Evolutionary conservation across 805 yeast genomes (phyloP).

Genomic region (Cyberlindnera mrakii): DNA sequence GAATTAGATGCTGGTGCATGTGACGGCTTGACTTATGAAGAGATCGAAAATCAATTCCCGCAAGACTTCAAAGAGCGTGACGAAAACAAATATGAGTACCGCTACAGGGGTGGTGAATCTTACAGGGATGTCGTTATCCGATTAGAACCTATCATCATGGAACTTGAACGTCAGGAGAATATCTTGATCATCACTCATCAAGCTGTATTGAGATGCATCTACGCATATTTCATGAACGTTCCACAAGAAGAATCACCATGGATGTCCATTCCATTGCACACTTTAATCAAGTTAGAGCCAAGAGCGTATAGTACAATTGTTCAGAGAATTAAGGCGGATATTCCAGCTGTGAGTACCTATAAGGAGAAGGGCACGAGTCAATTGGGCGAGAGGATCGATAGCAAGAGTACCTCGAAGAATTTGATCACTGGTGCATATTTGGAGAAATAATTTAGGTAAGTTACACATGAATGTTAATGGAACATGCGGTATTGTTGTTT

Average conservation of each 20-base stretch:
- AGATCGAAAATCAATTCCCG: constrained; percentile 77
- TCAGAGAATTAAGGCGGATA: constrained; percentile 86
- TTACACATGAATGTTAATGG: not conserved
- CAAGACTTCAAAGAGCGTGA: constrained; percentile 95
- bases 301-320: constrained; percentile 87
- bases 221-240: constrained; percentile 97
- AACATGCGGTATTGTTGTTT: not conserved
- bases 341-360: constrained; percentile 96
- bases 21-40: constrained; percentile 95
- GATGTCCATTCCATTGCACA: constrained; percentile 98
- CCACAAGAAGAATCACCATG: constrained; percentile 97
- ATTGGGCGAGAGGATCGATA: constrained; percentile 31
- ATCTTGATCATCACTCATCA: constrained; percentile 95
- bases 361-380: constrained; percentile 83
- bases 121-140: constrained; percentile 93
- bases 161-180: constrained; percentile 93
- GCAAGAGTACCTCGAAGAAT: constrained; percentile 18
- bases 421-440: constrained; percentile 24
- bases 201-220: constrained; percentile 92
- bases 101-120: constrained; percentile 96
- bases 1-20: constrained; percentile 97
- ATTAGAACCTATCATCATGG: constrained; percentile 97
- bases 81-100: constrained; percentile 89
- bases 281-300: constrained; percentile 91
- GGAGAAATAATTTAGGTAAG: not conserved